Evolutionary conservation across 164 flowering plant genomes (phyloP).

Genomic region (Piper longum): DNA sequence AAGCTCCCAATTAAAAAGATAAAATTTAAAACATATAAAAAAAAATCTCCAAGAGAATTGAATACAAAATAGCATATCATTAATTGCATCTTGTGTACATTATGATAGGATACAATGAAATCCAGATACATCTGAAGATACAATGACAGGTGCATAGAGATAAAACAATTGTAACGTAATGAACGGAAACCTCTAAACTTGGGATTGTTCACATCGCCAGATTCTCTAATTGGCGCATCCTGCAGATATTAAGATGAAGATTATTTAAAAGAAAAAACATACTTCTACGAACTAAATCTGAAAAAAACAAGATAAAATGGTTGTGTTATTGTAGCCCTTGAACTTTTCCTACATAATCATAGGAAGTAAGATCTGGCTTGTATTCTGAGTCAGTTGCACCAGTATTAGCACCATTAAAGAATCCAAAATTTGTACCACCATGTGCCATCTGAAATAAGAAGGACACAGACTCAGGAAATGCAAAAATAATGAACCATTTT

Average conservation of each 20-base stretch:
- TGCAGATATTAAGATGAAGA: slow-evolving; percentile 8
- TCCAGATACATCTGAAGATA: background rate
- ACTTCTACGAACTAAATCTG: background rate
- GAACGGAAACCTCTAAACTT: slow-evolving; percentile 52
- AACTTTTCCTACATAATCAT: slow-evolving; percentile 71
- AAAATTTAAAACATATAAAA: too few relatives aligned
- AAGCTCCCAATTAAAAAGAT: too few relatives aligned
- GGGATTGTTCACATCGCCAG: slow-evolving; percentile 70
- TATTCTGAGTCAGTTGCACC: slow-evolving; percentile 49
- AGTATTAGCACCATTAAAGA: slow-evolving; percentile 84
- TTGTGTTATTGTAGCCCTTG: background rate
- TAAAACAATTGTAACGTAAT: background rate
- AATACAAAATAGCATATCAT: too few relatives aligned
- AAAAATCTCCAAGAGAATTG: too few relatives aligned
- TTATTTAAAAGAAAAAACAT: background rate
- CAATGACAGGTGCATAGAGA: background rate
- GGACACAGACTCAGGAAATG: slow-evolving; percentile 3
- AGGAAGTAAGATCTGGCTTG: slow-evolving; percentile 92
- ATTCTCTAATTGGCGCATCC: slow-evolving; percentile 94
- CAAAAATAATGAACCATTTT: slow-evolving; percentile 4
- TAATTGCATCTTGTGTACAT: too few relatives aligned
- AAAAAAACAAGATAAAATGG: background rate
- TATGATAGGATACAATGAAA: background rate
- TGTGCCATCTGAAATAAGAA: slow-evolving; percentile 79
- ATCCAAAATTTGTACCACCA: slow-evolving; percentile 98